Evolutionary conservation across 306 rosid genomes (phyloP), one percentile per base, ranked within the genome.

Genomic region (Cucurbita moschata): DNA sequence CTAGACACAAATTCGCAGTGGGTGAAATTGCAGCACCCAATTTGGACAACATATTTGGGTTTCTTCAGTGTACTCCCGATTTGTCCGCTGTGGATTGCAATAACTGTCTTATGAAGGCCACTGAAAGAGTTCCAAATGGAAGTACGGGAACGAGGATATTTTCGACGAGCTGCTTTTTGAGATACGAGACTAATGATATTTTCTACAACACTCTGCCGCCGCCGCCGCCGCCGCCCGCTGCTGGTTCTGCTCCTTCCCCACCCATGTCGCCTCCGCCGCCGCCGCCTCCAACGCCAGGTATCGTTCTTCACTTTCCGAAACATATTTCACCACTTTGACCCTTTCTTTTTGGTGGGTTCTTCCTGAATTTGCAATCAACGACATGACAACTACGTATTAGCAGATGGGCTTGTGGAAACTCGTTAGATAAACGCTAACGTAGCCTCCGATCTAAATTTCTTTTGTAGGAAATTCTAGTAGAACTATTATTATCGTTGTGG

Each of bases 31-130:
- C 13, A 0, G 71, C 62, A 5, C 39, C 76, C 0, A 6, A 23
- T 63, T 51, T 73, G 8, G 67, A 38, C 10, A 37, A 65, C 9
- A 50, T 77, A 39, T 40, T 14, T 50, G 77, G 64, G 35, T 43
- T 51, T 16, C 56, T 30, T 38, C 77, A 77, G 56, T 77, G 81
- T 37, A 71, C 55, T 10, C 77, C 77, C 5, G 81, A 77, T 51
- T 77, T 77, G 57, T 21, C 81, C 0, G 35, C 19, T 15, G 7
- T 13, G 26, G 64, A 72, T 6, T 77, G 81, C 42, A 50, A n/a
- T 4, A 10, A 43, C 44, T 71, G 81, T 51, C 44, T 71, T 1
- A 8, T 39, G 13, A 50, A 38, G 9, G 23, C 47, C 30, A 6
- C 67, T 23, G 2, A 6, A 8, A 8, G 5, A 12, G 37, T 77